phyloP scores from a whole-genome alignment of 768 basidiomycete species.

The Xerocomellus amylosporus region DNA sequence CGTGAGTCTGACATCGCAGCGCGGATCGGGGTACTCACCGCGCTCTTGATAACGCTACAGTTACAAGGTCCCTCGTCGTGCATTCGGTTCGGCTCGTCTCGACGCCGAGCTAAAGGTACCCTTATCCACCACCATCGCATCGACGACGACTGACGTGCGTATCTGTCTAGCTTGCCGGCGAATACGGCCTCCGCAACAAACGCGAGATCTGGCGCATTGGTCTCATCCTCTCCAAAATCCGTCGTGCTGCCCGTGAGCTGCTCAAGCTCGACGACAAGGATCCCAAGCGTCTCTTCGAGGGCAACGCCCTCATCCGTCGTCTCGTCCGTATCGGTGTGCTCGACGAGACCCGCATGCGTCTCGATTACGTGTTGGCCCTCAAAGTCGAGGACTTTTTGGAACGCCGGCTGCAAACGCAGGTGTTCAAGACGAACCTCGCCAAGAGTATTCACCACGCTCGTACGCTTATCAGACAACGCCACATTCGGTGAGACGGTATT shows the following conservation, averaged over 20 bases:
- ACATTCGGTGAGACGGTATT: slow-evolving; percentile 76
- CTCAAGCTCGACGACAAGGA: slow-evolving; percentile 99
- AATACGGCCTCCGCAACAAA: slow-evolving; percentile 99
- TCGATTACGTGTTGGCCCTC: slow-evolving; percentile 99
- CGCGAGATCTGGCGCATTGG: slow-evolving; percentile 99
- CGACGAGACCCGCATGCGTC: slow-evolving; percentile 97
- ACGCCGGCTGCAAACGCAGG: slow-evolving; percentile 97
- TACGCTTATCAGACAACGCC: slow-evolving; percentile 95
- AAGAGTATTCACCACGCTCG: slow-evolving; percentile 99
- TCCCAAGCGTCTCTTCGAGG: slow-evolving; percentile 99
- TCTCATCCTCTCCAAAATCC: slow-evolving; percentile 97
- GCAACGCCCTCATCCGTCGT: slow-evolving; percentile 92
- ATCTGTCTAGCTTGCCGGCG: slow-evolving; percentile 83
- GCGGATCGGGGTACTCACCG: slow-evolving; percentile 61
- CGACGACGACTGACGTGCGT: slow-evolving; percentile 1
- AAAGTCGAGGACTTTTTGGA: slow-evolving; percentile 99
- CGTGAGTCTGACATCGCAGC: slow-evolving; percentile 85
- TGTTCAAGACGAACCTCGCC: slow-evolving; percentile 97
- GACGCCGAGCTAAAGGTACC: slow-evolving; percentile 97
- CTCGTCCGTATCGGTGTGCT: slow-evolving; percentile 99
- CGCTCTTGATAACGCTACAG: slow-evolving; percentile 41
- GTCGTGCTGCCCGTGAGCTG: slow-evolving; percentile 99
- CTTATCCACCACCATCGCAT: neutral
- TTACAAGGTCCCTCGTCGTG: slow-evolving; percentile 98
- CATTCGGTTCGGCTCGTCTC: slow-evolving; percentile 96